Percentiles rank a stretch among this genome's conserved stretches.
phyloP scores from a whole-genome alignment of 2,329 filamentous ascomycete genomes.

The Apiospora phragmitis region DNA sequence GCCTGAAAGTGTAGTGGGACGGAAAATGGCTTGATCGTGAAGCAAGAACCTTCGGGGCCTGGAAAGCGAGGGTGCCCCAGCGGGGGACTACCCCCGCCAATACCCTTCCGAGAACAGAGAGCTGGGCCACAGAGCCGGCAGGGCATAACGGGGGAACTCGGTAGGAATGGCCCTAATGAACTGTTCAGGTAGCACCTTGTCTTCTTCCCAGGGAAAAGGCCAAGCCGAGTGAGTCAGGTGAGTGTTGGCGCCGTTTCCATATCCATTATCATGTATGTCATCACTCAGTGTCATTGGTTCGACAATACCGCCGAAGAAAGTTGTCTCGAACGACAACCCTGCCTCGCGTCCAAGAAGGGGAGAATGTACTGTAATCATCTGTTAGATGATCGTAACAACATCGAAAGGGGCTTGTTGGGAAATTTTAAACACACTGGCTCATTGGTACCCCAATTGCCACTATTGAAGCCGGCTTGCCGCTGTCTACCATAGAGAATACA shows the following conservation, averaged over 20 bases:
- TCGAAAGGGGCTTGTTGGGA: background rate
- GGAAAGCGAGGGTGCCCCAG: background rate
- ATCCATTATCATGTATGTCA: background rate
- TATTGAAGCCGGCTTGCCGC: background rate
- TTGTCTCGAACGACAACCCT: background rate
- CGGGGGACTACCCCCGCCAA: constrained; percentile 5
- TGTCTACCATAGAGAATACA: background rate
- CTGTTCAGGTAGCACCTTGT: background rate
- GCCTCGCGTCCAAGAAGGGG: background rate
- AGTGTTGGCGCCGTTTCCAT: background rate
- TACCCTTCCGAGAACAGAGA: background rate
- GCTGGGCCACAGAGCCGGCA: background rate
- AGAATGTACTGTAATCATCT: background rate
- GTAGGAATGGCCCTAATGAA: no score
- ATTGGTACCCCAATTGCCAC: accelerated
- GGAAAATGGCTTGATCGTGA: background rate
- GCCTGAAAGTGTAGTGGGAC: background rate
- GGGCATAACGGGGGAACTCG: background rate
- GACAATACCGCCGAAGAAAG: background rate
- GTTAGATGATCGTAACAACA: background rate
- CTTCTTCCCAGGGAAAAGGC: background rate
- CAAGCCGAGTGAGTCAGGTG: background rate
- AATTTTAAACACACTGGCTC: background rate
- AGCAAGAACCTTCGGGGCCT: background rate
- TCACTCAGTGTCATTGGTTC: background rate